Percentiles rank a stretch among this genome's conserved stretches.
Conservation (phyloP, 495 filamentous ascomycete genomes). For the Pyrenula massariospora region DNA sequence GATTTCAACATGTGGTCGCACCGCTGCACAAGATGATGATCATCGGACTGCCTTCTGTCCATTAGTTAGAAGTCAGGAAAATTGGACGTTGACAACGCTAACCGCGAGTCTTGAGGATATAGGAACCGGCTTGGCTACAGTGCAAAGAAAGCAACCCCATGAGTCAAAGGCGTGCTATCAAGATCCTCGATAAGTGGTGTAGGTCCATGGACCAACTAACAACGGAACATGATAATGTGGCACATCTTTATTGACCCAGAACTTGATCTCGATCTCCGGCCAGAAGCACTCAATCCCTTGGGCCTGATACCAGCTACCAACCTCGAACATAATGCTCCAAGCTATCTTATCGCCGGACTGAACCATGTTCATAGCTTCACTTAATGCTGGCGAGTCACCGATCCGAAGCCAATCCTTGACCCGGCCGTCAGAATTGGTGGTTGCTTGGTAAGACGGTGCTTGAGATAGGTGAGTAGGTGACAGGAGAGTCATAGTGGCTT, state of each 20-base stretch:
- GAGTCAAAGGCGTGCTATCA: no score
- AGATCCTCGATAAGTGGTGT: conserved; percentile 81
- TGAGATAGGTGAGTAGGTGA: conserved; percentile 13
- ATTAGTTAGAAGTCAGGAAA: no score
- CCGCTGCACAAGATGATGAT: no score
- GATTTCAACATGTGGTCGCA: no score
- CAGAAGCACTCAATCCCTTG: conserved; percentile 69
- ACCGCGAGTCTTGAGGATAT: no score
- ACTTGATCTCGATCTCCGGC: conserved; percentile 79
- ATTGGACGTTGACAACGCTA: no score
- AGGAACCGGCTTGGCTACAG: no score
- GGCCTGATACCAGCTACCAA: conserved; percentile 61
- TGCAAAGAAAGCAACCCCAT: no score
- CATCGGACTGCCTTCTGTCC: no score
- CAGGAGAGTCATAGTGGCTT: conserved; percentile 41
- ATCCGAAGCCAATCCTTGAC: conserved; percentile 64
- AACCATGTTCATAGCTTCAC: conserved; percentile 8
- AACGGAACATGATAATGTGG: conserved; percentile 91
- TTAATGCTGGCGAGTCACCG: conserved; percentile 15
- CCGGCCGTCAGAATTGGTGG: conserved; percentile 78
- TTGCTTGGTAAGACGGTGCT: conserved; percentile 40
- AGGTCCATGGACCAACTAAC: conserved; percentile 79
- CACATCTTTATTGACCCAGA: conserved; percentile 54
- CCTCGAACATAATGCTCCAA: conserved; percentile 72
- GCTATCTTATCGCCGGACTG: conserved; percentile 27